Conservation (phyloP, 768 basidiomycete species). For the Boletellus ananiceps region DNA sequence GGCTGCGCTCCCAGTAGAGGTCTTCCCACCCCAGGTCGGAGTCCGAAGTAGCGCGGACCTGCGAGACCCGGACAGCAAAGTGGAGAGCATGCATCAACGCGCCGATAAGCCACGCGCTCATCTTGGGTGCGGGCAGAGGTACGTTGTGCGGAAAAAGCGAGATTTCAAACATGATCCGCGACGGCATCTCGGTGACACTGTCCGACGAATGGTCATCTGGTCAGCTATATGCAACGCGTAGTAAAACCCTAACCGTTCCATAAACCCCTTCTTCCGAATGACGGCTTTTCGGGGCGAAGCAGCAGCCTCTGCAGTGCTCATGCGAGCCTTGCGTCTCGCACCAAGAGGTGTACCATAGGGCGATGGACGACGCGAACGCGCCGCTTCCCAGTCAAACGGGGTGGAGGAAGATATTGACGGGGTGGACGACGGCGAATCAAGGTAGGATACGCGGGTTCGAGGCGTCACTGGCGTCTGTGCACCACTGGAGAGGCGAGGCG, state of each 20-base stretch:
- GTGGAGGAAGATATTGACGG: conserved; percentile 72
- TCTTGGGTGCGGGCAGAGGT: conserved; percentile 63
- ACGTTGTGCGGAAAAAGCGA: conserved; percentile 78
- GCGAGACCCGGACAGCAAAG: conserved; percentile 57
- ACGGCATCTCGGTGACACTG: conserved; percentile 65
- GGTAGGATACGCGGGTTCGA: conserved; percentile 45
- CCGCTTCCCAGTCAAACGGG: conserved; percentile 88
- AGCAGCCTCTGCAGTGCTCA: conserved; percentile 25
- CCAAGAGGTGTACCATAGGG: conserved; percentile 64
- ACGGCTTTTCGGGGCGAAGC: conserved; percentile 45
- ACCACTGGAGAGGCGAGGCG: conserved; percentile 26
- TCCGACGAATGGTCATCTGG: conserved; percentile 5
- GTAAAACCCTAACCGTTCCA: conserved; percentile 48
- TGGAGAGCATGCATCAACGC: conserved; percentile 63
- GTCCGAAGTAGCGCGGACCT: conserved; percentile 52
- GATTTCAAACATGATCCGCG: conserved; percentile 71
- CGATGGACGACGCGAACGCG: conserved; percentile 60
- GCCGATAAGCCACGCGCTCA: conserved; percentile 63
- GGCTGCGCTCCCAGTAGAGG: conserved; percentile 63
- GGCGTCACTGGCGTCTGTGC: conserved; percentile 44
- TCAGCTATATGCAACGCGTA: conserved; percentile 11
- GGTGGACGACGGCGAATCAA: conserved; percentile 59
- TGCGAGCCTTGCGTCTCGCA: conserved; percentile 42
- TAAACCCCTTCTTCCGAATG: conserved; percentile 58
- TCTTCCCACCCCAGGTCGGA: conserved; percentile 77